These are phyloP conservation scores for Cyclostephanos invisitatus DNA, from an alignment of 108 stramenopile genomes.

Conservation along the genomic window DNA sequence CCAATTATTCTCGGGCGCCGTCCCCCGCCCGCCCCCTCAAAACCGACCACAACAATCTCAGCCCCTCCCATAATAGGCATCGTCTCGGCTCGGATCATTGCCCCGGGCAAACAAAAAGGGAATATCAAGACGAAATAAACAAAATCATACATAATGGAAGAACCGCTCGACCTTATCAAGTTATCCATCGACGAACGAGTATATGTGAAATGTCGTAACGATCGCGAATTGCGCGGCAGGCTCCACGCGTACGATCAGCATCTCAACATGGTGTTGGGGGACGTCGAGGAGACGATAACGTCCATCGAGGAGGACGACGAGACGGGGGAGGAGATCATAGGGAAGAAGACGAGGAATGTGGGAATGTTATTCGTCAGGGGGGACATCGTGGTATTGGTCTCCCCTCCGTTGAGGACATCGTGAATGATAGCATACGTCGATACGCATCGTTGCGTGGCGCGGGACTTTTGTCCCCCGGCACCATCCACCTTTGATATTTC, in stretches of 20 bases:
- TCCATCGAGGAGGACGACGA: conserved; percentile 93
- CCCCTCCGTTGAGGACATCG: conserved; percentile 82
- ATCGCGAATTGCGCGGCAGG: conserved; percentile 95
- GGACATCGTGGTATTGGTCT: conserved; percentile 94
- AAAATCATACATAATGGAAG: too few species aligned
- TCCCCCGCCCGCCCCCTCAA: too few species aligned
- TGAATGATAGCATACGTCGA: conserved; percentile 4
- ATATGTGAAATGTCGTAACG: conserved; percentile 98
- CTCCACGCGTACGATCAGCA: conserved; percentile 99
- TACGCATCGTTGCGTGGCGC: too few species aligned
- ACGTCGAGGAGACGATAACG: conserved; percentile 98
- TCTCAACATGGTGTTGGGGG: conserved; percentile 98
- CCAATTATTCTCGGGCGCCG: too few species aligned
- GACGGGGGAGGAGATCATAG: conserved; percentile 96
- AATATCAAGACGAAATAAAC: too few species aligned
- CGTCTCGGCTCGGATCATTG: too few species aligned
- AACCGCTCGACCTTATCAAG: conserved; percentile 97
- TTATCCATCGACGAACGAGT: conserved; percentile 98
- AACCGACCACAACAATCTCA: too few species aligned
- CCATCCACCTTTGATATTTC: too few species aligned
- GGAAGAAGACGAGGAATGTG: conserved; percentile 89
- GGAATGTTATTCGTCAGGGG: conserved; percentile 99
- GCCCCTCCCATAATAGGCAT: too few species aligned
- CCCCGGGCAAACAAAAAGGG: too few species aligned
- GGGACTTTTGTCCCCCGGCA: too few species aligned